Base-by-base conservation (phyloP, 139 green algal species). In the Coccomyxa sp. region DNA sequence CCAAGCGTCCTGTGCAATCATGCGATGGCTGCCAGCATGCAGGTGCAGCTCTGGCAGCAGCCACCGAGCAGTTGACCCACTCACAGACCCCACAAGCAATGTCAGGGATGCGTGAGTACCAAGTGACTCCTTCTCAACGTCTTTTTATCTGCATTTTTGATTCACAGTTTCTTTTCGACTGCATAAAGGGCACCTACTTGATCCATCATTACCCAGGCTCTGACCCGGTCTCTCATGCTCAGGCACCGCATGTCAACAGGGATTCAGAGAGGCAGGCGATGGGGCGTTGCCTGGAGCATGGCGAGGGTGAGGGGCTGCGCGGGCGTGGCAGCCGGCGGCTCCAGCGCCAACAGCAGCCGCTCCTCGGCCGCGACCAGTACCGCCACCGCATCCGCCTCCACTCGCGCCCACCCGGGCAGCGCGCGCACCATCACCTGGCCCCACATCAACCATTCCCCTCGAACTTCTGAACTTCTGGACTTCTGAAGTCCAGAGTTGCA, bases 291-390 rank as follows among this genome's bases (percentile, higher is more conserved):
- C 82, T 87, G 81, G 32, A 82, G 66, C 67, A 83, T 82, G 38
- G 83, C 88, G 31, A 90, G 88, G 1, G 86, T 90, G 58, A 91
- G 75, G 3, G 87, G 87, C 81, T 90, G 88, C 74, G 81, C 67
- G 12, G 32, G 7, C 51, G 17, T 81, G 59, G 71, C 85, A 3
- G 80, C 86, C 7, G 88, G 83, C 7, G 88, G 86, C 68, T 86
- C 81, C 28, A 89, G 57, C 14, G 86, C 88, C 25, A 90, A 59
- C 77, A 85, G 78, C 80, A 91, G 81, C 16, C 88, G 83, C 30
- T 58, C 25, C 75, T 90, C 71, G 11, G 58, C 82, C 45, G 67
- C 57, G 21, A 91, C 84, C 10, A 82, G 58, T 18, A 89, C 21
- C 67, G 82, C 58, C 71, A 88, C 30, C 28, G 79, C 76, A 0